These are phyloP conservation scores for Helminthosporium solani DNA, from an alignment of 2,329 filamentous ascomycete species.

Conservation along the genomic window DNA sequence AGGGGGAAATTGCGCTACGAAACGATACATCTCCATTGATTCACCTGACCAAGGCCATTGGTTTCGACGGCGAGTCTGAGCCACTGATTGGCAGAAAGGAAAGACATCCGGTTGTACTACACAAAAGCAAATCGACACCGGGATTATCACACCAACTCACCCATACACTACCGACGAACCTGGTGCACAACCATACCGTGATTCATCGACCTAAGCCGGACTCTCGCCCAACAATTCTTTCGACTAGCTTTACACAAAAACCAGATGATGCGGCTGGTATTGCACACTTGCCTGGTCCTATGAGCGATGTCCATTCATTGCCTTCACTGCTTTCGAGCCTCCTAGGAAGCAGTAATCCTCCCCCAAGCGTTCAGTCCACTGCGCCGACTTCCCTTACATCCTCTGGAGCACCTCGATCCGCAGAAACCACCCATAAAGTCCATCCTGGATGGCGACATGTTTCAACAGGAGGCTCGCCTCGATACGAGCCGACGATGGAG, in stretches of 20 bases:
- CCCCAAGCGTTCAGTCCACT: slow-evolving; percentile 32
- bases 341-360: slow-evolving; percentile 29
- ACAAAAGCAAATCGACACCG: slow-evolving; percentile 32
- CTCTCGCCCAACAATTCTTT: slow-evolving; percentile 29
- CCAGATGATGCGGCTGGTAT: slow-evolving; percentile 4
- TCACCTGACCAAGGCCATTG: slow-evolving; percentile 28
- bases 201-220: slow-evolving; percentile 33
- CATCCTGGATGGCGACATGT: slow-evolving; percentile 16
- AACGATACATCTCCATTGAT: slow-evolving; percentile 20
- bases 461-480: slow-evolving; percentile 15
- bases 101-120: slow-evolving; percentile 15
- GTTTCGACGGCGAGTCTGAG: slow-evolving; percentile 39
- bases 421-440: slow-evolving; percentile 27
- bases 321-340: slow-evolving; percentile 30
- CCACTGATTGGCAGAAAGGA: slow-evolving; percentile 17
- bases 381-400: slow-evolving; percentile 39
- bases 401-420: slow-evolving; percentile 32
- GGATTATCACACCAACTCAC: slow-evolving; percentile 30
- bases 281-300: slow-evolving; percentile 7
- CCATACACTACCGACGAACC: slow-evolving; percentile 24
- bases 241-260: slow-evolving; percentile 10
- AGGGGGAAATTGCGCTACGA: slow-evolving; percentile 12
- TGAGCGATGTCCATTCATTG: slow-evolving; percentile 21
- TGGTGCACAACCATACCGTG: slow-evolving; percentile 34
- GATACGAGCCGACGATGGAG: slow-evolving; percentile 15